Evolutionary conservation across 129 eudicot species (phyloP), one percentile per base, ranked within the genome.

Genomic region (Pittosporum tobira): DNA sequence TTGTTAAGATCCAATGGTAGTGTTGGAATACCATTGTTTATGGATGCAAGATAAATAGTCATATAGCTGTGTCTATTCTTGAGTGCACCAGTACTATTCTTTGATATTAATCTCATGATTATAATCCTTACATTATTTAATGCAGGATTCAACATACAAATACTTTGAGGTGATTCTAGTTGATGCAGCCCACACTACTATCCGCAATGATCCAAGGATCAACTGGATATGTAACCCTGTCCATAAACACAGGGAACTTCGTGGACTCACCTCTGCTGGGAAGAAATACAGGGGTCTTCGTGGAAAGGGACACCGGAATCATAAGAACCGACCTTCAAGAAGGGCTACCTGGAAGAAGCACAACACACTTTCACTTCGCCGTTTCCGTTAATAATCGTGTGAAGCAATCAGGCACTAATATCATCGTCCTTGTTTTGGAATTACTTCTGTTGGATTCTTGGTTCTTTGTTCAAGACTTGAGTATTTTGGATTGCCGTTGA

Each of bases 261-360:
- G 95, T 50, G 95, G 95, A 34, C 78, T 85, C 29, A 81, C 95
- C 11, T 85, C 95, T 14, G 95, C 90, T 5, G 90, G 95, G 1
- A 82, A 82, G 84, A 82, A 86, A 67, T 81, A 81, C 90, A 86
- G 95, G 57, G 95, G 90, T 67, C 80, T 82, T 13, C 85, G 87
- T 34, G 95, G 95, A 30, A 86, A 66, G 75, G 91, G 95, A 23
- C 95, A 86, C 72, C 52, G 74, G 61, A 71, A 40, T 70, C 91
- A 82, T 65, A 82, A 85, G 70, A 81, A 80, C 42, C 72, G 95
- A 12, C 95, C 89, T 0, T 79, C 91, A 44, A 77, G 91, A 73
- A 82, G 95, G 63, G 95, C 91, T 15, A 86, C 95, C 61, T 86
- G 95, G 95, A 85, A 87, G 77, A 83, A 93, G 57, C 83, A 87